phyloP scores from a whole-genome alignment of 2,329 filamentous ascomycete genomes.

The Calonectria fujianensis region DNA sequence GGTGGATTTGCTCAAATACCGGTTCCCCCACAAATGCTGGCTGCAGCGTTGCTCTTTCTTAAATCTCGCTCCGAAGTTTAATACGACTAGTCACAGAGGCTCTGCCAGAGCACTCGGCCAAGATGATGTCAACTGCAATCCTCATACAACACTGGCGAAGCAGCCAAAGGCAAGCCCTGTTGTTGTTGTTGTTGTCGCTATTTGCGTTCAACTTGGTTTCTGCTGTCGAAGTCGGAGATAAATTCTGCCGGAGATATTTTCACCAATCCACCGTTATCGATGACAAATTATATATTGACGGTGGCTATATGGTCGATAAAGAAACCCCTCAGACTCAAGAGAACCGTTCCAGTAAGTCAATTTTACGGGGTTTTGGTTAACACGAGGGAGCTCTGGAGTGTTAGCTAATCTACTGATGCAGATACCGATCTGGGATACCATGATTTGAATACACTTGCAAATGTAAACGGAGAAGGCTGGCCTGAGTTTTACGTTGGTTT shows the following conservation, averaged over 20 bases:
- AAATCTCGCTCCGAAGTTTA: background rate
- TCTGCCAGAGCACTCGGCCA: background rate
- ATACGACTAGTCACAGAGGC: background rate
- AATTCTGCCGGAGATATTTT: slow-evolving; percentile 71
- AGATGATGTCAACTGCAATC: background rate
- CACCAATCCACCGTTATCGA: slow-evolving; percentile 77
- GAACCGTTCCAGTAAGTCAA: slow-evolving; percentile 73
- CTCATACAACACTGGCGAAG: background rate
- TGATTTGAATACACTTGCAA: background rate
- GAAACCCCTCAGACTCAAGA: background rate
- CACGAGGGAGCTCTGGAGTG: slow-evolving; percentile 53
- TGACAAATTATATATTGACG: slow-evolving; percentile 75
- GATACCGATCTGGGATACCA: slow-evolving; percentile 26
- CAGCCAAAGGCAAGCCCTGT: slow-evolving; percentile 5
- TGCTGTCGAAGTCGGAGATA: slow-evolving; percentile 40
- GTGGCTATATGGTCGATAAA: slow-evolving; percentile 61
- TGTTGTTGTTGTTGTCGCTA: background rate
- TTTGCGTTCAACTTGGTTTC: background rate
- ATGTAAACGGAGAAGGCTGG: background rate
- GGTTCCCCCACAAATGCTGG: background rate
- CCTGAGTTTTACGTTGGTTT: background rate
- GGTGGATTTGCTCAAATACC: background rate
- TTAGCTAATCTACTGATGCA: slow-evolving; percentile 41
- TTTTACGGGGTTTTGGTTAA: slow-evolving; percentile 59
- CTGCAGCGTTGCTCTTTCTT: background rate